Percentiles rank a stretch among this genome's conserved stretches.
phyloP scores from a whole-genome alignment of 345 rosid species.

The Gossypium bickii region DNA sequence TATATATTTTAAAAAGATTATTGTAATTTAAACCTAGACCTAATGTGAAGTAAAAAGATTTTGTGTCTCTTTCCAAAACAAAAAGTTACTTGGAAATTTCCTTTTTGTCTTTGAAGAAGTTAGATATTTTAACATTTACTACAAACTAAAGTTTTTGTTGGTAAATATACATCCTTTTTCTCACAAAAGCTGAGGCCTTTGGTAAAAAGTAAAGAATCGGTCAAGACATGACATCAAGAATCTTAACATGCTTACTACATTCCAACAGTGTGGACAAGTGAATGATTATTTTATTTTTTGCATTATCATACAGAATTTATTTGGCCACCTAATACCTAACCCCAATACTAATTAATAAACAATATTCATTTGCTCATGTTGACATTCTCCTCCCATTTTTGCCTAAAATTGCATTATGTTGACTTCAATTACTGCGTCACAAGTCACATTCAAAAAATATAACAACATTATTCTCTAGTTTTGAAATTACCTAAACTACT shows the following conservation, averaged over 20 bases:
- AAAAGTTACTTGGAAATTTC: constrained; percentile 6
- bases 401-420: neutral
- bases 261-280: constrained; percentile 28
- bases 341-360: constrained; percentile 14
- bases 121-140: too few relatives aligned
- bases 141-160: too few relatives aligned
- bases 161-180: too few relatives aligned
- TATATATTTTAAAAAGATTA: too few relatives aligned
- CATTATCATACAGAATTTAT: constrained; percentile 19
- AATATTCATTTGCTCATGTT: constrained; percentile 12
- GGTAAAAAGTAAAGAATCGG: neutral
- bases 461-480: neutral
- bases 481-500: too few relatives aligned
- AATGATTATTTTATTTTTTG: constrained; percentile 10
- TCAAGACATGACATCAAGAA: constrained; percentile 4
- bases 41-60: too few relatives aligned
- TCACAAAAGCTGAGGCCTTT: neutral
- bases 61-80: neutral
- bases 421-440: neutral
- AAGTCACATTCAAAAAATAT: neutral
- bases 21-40: too few relatives aligned
- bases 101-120: too few relatives aligned
- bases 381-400: constrained; percentile 17
- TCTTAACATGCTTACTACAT: constrained; percentile 26
- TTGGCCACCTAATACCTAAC: constrained; percentile 41